Conservation (phyloP, 768 basidiomycete species). For the Trametes cingulata region DNA sequence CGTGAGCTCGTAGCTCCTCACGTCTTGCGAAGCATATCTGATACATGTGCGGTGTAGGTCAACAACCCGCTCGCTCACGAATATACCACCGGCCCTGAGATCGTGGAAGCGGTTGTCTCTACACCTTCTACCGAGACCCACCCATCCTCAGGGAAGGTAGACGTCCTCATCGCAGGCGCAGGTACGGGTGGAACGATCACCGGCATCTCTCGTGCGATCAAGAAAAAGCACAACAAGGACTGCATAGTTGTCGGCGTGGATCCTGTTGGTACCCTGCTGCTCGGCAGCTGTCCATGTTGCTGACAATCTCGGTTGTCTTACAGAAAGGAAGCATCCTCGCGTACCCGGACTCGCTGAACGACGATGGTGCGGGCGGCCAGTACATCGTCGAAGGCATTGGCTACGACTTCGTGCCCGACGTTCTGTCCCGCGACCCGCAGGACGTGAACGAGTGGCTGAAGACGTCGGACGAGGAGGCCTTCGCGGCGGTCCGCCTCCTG, state of each 20-base stretch:
- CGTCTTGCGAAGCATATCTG: no score
- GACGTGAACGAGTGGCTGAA: constrained; percentile 85
- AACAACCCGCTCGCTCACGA: constrained; percentile 95
- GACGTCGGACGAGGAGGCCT: constrained; percentile 79
- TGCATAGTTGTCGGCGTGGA: constrained; percentile 86
- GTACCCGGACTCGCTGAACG: constrained; percentile 63
- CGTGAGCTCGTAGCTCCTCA: constrained; percentile 40
- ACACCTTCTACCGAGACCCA: constrained; percentile 58
- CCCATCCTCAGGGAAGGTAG: constrained; percentile 74
- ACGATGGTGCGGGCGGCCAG: constrained; percentile 44
- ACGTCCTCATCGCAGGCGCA: constrained; percentile 81
- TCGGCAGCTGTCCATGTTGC: not conserved
- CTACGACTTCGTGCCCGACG: constrained; percentile 89
- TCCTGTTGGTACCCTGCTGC: constrained; percentile 57
- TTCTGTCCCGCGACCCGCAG: constrained; percentile 62
- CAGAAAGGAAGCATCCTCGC: constrained; percentile 91
- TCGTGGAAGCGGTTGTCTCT: constrained; percentile 72
- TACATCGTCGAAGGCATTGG: constrained; percentile 98
- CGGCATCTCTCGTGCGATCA: constrained; percentile 80
- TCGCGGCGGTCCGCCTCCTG: constrained; percentile 67
- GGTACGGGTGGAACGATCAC: constrained; percentile 96
- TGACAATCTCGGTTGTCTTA: constrained; percentile 10
- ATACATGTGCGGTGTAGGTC: constrained; percentile 37
- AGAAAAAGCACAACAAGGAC: constrained; percentile 72
- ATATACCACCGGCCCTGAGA: constrained; percentile 87